phyloP scores from a whole-genome alignment of 495 filamentous ascomycete genomes.

The Lophium mytilinum region DNA sequence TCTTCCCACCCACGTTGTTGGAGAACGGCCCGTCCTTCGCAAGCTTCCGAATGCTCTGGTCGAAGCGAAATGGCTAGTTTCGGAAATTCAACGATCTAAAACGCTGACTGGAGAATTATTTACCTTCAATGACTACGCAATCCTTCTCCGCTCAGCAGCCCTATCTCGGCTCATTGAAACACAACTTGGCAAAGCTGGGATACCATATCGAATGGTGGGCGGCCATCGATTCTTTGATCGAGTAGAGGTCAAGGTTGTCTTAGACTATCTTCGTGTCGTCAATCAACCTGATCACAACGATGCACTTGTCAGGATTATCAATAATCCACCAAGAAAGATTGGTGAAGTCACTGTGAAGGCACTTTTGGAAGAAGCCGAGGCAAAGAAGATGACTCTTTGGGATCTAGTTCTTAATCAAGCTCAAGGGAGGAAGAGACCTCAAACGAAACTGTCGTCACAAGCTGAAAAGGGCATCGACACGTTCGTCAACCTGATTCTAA shows the following conservation, averaged over 20 bases:
- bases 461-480: slow-evolving; percentile 57
- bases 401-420: slow-evolving; percentile 57
- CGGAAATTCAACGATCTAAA: slow-evolving; percentile 67
- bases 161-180: slow-evolving; percentile 80
- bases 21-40: slow-evolving; percentile 76
- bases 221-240: slow-evolving; percentile 90
- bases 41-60: slow-evolving; percentile 60
- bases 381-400: slow-evolving; percentile 64
- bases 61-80: slow-evolving; percentile 84
- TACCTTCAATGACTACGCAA: slow-evolving; percentile 69
- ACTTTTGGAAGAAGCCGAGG: slow-evolving; percentile 64
- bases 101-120: slow-evolving; percentile 66
- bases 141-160: slow-evolving; percentile 75
- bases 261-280: slow-evolving; percentile 85
- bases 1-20: slow-evolving; percentile 70
- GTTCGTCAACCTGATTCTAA: slow-evolving; percentile 56
- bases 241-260: slow-evolving; percentile 74
- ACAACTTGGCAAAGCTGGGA: slow-evolving; percentile 73
- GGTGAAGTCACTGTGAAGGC: slow-evolving; percentile 71
- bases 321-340: slow-evolving; percentile 71
- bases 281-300: slow-evolving; percentile 85
- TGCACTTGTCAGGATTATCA: slow-evolving; percentile 76
- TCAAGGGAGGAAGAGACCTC: slow-evolving; percentile 57
- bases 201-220: slow-evolving; percentile 92
- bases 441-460: slow-evolving; percentile 58